Conservation (phyloP, 2,329 filamentous ascomycete genomes). For the Penicillium sp. region DNA sequence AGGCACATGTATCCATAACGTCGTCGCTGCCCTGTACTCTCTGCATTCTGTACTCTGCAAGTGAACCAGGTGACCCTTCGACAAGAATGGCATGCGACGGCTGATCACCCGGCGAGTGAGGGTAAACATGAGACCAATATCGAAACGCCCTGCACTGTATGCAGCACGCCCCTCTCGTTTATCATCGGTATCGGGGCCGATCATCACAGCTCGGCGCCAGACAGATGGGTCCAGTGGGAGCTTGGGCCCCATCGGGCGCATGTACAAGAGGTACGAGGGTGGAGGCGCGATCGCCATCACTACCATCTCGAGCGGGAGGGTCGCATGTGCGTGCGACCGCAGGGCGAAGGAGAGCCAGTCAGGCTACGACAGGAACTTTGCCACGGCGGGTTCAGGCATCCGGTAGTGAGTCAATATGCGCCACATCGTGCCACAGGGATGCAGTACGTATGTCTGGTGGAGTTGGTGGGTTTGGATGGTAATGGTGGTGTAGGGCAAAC, state of each 20-base stretch:
- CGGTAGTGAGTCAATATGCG: not conserved
- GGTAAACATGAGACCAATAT: not conserved
- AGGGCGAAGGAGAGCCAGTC: conserved; percentile 9
- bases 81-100: no score
- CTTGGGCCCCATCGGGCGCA: conserved; percentile 2
- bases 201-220: conserved; percentile 2
- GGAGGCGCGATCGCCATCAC: not conserved
- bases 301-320: not conserved
- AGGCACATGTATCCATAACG: no score
- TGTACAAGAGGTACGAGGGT: not conserved
- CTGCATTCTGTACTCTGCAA: no score
- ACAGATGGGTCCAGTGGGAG: not conserved
- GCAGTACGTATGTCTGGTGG: no score
- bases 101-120: not conserved
- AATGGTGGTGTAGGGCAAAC: no score
- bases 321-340: not conserved
- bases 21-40: no score
- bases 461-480: no score
- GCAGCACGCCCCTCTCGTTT: not conserved
- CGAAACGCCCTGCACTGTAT: no score
- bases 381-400: conserved; percentile 13
- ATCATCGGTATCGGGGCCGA: not conserved
- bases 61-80: no score
- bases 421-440: conserved; percentile 7
- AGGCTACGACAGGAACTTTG: conserved; percentile 5